phyloP scores from a whole-genome alignment of 148 eudicot species.

The Drosera capensis region DNA sequence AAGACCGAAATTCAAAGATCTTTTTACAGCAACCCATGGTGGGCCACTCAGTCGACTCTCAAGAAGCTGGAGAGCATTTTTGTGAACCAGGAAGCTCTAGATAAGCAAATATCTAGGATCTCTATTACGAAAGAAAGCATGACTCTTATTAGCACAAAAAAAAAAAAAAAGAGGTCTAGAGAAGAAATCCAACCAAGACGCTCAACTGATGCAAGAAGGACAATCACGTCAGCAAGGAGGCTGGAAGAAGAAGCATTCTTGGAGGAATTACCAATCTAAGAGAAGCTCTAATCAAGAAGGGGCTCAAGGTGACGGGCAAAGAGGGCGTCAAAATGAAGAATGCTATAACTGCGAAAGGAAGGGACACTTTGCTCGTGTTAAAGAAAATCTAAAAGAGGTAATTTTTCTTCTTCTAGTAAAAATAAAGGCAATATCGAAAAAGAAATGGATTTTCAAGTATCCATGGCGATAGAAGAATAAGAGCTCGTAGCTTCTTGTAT shows the following conservation, averaged over 20 bases:
- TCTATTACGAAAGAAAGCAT: background rate
- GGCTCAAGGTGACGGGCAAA: background rate
- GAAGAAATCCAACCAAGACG: background rate
- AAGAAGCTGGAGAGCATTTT: constrained; percentile 5
- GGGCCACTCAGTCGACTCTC: constrained; percentile 5
- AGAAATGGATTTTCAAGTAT: background rate
- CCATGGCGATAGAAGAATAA: background rate
- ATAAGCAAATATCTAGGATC: constrained; percentile 1
- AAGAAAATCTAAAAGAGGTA: background rate
- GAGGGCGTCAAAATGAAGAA: background rate
- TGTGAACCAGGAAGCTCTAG: constrained; percentile 8
- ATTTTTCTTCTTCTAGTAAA: background rate
- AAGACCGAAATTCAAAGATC: background rate
- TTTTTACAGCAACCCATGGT: background rate
- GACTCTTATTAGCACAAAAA: background rate
- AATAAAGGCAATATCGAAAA: background rate
- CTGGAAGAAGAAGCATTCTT: background rate
- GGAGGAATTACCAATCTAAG: background rate
- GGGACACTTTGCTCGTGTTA: constrained; percentile 1
- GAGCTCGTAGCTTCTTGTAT: background rate
- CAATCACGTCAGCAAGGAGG: background rate
- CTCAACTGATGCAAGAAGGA: background rate
- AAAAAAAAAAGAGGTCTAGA: background rate
- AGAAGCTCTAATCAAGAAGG: background rate
- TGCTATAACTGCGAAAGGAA: background rate